Conservation (phyloP, 108 stramenopile genomes). For the Epipyxis sp. region DNA sequence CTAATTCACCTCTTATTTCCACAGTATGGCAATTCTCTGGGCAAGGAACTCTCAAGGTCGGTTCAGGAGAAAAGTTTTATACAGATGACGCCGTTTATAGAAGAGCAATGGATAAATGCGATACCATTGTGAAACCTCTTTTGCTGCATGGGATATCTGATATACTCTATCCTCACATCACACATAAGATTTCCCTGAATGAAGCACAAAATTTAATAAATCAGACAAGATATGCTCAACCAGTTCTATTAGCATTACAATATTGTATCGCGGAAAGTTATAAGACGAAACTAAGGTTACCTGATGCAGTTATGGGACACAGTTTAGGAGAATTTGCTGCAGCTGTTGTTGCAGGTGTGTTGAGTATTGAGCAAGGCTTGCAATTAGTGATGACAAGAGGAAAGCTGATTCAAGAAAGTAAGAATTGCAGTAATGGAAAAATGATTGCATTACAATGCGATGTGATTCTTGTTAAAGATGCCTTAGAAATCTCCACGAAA, state of each 20-base stretch:
- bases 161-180: too few relatives aligned
- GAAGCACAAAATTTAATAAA: too few relatives aligned
- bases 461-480: conserved; percentile 7
- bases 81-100: too few relatives aligned
- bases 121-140: too few relatives aligned
- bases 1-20: conserved; percentile 36
- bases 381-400: conserved; percentile 19
- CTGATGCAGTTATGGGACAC: conserved; percentile 45
- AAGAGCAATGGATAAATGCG: too few relatives aligned
- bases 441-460: conserved; percentile 33
- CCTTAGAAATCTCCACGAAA: too few relatives aligned
- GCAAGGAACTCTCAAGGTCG: conserved; percentile 27
- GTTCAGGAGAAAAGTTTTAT: too few relatives aligned
- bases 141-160: too few relatives aligned
- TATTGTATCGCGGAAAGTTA: conserved; percentile 33
- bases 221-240: conserved; percentile 49
- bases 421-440: not conserved
- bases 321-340: conserved; percentile 51
- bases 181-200: conserved; percentile 37
- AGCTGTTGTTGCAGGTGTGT: conserved; percentile 40
- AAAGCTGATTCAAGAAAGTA: not conserved
- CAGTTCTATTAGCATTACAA: conserved; percentile 49
- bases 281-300: conserved; percentile 25
- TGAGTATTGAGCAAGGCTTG: conserved; percentile 38
- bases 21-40: conserved; percentile 37